Base-by-base conservation (phyloP, 176 grass and related monocot genomes). In the Lolium rigidum region DNA sequence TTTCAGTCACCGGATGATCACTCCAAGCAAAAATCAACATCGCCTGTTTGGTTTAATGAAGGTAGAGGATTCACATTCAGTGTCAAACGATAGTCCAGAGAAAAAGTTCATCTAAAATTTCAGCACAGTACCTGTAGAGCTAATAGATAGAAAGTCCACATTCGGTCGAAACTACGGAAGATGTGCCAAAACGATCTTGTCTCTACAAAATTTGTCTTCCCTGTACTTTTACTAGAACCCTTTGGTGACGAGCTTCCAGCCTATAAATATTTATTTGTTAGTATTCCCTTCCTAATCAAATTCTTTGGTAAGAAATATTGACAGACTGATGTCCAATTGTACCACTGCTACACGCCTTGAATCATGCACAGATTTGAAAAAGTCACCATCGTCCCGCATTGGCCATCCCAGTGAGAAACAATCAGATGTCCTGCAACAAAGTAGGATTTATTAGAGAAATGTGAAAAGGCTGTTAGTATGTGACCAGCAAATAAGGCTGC, bases 161-260 rank as follows among this genome's bases (percentile, higher is more conserved):
- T 87, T 83, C 93, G 88, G 90, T 98, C 95, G 78, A 98, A 98
- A 89, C 95, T 98, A 94, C 93, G 79, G 65, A 93, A 98, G 41
- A 95, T 93, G 39, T 98, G 91, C 95, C 95, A 98, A 90, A 95
- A 98, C 58, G 95, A 92, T 88, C 95, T 94, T 3, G 95, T 95
- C 82, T 98, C 95, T 15, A 98, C 95, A 70, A 98, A 98, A 87
- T 94, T 92, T 83, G 93, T 94, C 70, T 98, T 98, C 22, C 95
- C 95, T 26, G 88, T 95, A 41, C 95, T 91, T 85, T 92, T 95
- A 74, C 55, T 83, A 67, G 90, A 94, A 85, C 20, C 81, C 47
- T 83, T 91, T 73, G 25, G 22, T 4, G 90, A 87, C 81, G 87
- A 88, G 57, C 59, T 83, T 88, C 88, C 86, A 78, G 71, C 83